These are phyloP conservation scores for Kodamaea neixiangensis DNA, from an alignment of 805 yeast species.

Conservation along the genomic window DNA sequence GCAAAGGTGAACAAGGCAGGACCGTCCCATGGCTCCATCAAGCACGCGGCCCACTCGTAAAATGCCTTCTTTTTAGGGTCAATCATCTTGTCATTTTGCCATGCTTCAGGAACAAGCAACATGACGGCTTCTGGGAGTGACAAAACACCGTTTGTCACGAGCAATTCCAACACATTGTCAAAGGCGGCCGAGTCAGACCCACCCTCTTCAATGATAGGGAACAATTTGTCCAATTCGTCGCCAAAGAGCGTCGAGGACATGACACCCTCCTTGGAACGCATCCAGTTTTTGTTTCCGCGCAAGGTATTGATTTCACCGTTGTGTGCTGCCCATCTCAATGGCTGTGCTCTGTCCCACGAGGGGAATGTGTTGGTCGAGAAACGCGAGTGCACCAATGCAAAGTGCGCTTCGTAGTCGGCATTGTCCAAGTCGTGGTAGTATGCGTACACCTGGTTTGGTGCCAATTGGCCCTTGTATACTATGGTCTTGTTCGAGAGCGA, in stretches of 20 bases:
- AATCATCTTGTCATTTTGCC: slow-evolving; percentile 87
- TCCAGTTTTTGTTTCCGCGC: slow-evolving; percentile 98
- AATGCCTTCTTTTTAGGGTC: slow-evolving; percentile 92
- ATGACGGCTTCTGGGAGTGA: slow-evolving; percentile 96
- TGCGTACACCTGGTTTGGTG: slow-evolving; percentile 93
- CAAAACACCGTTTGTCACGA: slow-evolving; percentile 87
- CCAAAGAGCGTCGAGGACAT: slow-evolving; percentile 87
- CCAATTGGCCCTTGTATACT: slow-evolving; percentile 96
- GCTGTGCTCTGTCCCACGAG: slow-evolving; percentile 99
- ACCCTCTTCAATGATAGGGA: slow-evolving; percentile 96
- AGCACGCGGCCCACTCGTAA: slow-evolving; percentile 98
- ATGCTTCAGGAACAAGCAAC: slow-evolving; percentile 97
- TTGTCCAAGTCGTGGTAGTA: slow-evolving; percentile 92
- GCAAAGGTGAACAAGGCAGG: slow-evolving; percentile 97
- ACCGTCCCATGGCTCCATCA: slow-evolving; percentile 99
- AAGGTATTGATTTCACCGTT: slow-evolving; percentile 97
- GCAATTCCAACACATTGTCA: slow-evolving; percentile 90
- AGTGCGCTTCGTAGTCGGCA: slow-evolving; percentile 91
- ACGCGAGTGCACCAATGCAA: slow-evolving; percentile 95
- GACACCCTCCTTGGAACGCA: slow-evolving; percentile 98
- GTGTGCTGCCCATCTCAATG: slow-evolving; percentile 95
- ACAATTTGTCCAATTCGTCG: slow-evolving; percentile 85
- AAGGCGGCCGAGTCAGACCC: slow-evolving; percentile 98
- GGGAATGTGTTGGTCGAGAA: slow-evolving; percentile 98
- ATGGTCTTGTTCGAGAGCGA: slow-evolving; percentile 86